Conservation (phyloP, 306 rosid genomes). For the Cucumis melo region DNA sequence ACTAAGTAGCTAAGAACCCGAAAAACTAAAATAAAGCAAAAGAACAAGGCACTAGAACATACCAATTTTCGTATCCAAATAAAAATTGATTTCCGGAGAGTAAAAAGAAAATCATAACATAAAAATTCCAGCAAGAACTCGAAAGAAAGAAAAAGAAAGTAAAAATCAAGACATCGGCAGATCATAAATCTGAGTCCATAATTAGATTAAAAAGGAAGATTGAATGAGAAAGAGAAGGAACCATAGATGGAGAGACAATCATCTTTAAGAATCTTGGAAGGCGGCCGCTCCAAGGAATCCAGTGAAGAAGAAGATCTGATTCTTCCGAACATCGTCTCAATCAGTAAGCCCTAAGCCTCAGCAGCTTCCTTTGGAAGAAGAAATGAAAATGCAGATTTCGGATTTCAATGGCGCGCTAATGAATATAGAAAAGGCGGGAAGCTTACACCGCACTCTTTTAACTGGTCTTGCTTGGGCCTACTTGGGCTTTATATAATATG, state of each 20-base stretch:
- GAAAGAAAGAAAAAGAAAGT: neutral
- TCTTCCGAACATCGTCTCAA: slow-evolving; percentile 52
- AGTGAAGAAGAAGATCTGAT: slow-evolving; percentile 48
- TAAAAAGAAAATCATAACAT: too few relatives aligned
- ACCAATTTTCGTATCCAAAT: neutral
- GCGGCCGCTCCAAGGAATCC: slow-evolving; percentile 51
- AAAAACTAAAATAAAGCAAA: neutral
- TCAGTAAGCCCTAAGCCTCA: neutral
- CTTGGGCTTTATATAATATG: neutral
- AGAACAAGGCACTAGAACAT: neutral
- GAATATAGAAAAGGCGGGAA: slow-evolving; percentile 36
- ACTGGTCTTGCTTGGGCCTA: neutral
- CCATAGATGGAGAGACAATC: slow-evolving; percentile 79
- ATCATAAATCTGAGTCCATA: neutral
- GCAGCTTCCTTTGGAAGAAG: neutral
- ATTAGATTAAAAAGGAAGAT: neutral
- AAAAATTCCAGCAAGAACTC: neutral
- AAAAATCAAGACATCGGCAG: neutral
- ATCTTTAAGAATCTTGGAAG: slow-evolving; percentile 62
- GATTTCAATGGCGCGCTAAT: slow-evolving; percentile 18
- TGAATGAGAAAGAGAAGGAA: slow-evolving; percentile 5
- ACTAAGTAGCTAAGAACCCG: neutral
- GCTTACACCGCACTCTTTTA: slow-evolving; percentile 12
- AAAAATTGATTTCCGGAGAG: neutral
- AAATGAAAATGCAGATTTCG: neutral